A percentile compares a stretch with the other conserved stretches of the same genome.
These are phyloP conservation scores for Eutrema yunnanense DNA, from an alignment of 345 rosid genomes.

Conservation along the genomic window DNA sequence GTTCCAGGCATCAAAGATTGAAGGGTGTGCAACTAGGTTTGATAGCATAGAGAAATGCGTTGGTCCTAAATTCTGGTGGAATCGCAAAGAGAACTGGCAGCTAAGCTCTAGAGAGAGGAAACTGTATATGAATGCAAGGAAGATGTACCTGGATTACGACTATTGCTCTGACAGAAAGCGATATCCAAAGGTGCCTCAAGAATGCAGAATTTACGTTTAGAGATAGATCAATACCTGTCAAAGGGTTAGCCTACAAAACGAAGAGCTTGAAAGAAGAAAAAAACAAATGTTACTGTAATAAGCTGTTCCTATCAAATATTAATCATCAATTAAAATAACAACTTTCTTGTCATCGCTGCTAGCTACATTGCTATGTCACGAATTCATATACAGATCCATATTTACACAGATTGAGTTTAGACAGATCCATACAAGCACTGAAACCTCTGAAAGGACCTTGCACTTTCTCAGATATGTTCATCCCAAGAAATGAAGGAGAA, in stretches of 20 bases:
- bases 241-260: conserved; percentile 9
- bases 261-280: neutral
- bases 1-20: conserved; percentile 25
- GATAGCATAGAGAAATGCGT: conserved; percentile 16
- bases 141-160: conserved; percentile 28
- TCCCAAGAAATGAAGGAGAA: neutral
- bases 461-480: neutral
- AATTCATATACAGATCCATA: neutral
- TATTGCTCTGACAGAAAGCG: conserved; percentile 32
- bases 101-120: conserved; percentile 14
- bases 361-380: neutral
- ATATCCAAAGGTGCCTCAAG: conserved; percentile 27
- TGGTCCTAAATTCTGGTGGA: conserved; percentile 28
- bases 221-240: conserved; percentile 16
- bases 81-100: conserved; percentile 12
- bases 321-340: neutral
- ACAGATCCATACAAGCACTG: no score
- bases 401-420: neutral
- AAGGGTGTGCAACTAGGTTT: conserved; percentile 28
- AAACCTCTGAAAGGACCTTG: no score
- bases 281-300: neutral
- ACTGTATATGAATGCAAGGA: conserved; percentile 20
- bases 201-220: conserved; percentile 25
- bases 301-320: neutral
- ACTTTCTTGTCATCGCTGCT: neutral